Conservation (phyloP, 768 basidiomycete species). For the Boletellus ananas region DNA sequence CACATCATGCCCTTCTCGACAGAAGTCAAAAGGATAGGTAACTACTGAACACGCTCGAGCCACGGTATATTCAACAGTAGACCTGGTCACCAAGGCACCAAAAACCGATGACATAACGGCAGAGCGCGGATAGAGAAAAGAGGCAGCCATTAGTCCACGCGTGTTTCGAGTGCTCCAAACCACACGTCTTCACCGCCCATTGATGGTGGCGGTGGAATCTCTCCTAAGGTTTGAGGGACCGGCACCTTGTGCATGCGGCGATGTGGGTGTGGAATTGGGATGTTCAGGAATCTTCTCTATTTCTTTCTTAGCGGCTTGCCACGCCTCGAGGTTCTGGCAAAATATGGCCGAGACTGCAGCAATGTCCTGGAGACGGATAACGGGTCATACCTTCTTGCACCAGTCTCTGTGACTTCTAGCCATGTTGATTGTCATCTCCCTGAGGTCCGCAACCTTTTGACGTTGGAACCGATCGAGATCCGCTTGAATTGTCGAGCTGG, state of each 20-base stretch:
- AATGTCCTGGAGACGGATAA: conserved; percentile 1
- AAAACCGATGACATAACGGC: conserved; percentile 10
- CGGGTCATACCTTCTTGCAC: conserved; percentile 78
- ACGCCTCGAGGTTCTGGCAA: conserved; percentile 86
- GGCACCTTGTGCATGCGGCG: conserved; percentile 32
- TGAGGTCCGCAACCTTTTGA: conserved; percentile 94
- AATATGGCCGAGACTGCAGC: conserved; percentile 14
- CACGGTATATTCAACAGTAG: conserved; percentile 21
- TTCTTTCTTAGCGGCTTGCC: conserved; percentile 94
- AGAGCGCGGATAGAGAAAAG: conserved; percentile 5
- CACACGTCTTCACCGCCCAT: conserved; percentile 45
- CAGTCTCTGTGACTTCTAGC: conserved; percentile 90
- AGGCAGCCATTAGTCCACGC: conserved; percentile 11
- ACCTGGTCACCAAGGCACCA: conserved; percentile 14
- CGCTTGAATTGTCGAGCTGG: conserved; percentile 93
- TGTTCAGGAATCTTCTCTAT: conserved; percentile 88
- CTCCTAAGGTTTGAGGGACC: conserved; percentile 44
- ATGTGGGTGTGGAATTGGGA: conserved; percentile 64
- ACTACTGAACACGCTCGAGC: conserved; percentile 10
- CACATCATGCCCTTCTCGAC: not conserved
- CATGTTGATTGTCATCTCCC: conserved; percentile 91
- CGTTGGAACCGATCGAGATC: conserved; percentile 98
- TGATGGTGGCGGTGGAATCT: conserved; percentile 70
- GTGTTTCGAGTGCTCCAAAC: conserved; percentile 3
- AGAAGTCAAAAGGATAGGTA: conserved; percentile 6